Conservation (phyloP, 148 eudicot genomes). For the Vaccinium darrowii region DNA sequence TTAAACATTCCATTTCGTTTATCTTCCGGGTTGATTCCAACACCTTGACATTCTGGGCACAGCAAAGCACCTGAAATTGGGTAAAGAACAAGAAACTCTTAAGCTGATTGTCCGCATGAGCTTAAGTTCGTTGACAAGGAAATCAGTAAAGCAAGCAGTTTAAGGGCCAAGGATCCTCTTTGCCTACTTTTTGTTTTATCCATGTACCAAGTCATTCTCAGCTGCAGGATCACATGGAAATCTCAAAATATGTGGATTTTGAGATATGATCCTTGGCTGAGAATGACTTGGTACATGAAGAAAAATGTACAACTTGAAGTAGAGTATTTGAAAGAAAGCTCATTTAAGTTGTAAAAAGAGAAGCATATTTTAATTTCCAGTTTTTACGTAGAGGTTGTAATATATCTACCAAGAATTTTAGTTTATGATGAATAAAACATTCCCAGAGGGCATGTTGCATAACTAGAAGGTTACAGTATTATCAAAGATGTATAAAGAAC, state of each 20-base stretch:
- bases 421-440: neutral
- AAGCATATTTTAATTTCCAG: neutral
- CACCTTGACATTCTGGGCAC: constrained; percentile 45
- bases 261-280: neutral
- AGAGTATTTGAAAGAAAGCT: neutral
- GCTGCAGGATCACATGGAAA: neutral
- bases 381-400: neutral
- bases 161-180: neutral
- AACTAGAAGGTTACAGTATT: neutral
- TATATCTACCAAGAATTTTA: neutral
- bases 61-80: constrained; percentile 31
- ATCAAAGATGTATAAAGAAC: neutral
- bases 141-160: neutral
- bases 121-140: neutral
- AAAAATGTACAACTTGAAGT: neutral
- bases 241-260: neutral
- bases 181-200: neutral
- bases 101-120: neutral
- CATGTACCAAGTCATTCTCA: neutral
- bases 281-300: neutral
- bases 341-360: neutral
- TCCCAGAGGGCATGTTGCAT: neutral
- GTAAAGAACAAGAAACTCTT: neutral
- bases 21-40: constrained; percentile 43
- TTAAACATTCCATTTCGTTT: constrained; percentile 50